Percentiles rank a stretch among this genome's conserved stretches.
Evolutionary conservation across 306 rosid genomes (phyloP).

Genomic region (Coriaria nepalensis): DNA sequence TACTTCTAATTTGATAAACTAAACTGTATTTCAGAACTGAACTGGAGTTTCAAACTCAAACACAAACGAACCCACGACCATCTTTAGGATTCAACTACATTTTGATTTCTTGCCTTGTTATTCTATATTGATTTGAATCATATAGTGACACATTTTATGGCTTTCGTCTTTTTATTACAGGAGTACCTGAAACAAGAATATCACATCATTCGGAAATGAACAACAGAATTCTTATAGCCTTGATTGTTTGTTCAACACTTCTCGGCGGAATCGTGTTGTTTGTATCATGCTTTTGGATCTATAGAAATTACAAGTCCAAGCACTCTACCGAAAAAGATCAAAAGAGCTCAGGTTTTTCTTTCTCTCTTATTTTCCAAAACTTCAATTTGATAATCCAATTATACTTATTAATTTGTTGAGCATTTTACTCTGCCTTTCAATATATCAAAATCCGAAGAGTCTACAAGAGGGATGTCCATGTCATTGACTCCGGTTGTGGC

Average conservation of each 20-base stretch:
- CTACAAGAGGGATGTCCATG: slow-evolving; percentile 34
- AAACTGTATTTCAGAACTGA: too few species aligned
- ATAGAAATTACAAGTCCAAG: slow-evolving; percentile 24
- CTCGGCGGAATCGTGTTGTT: slow-evolving; percentile 50
- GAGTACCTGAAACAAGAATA: slow-evolving; percentile 27
- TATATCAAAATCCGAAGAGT: slow-evolving; percentile 39
- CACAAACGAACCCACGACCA: too few species aligned
- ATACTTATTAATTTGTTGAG: slow-evolving; percentile 7
- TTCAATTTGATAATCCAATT: background rate
- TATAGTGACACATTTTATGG: background rate
- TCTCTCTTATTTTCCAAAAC: background rate
- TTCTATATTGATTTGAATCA: slow-evolving; percentile 1
- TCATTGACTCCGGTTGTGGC: slow-evolving; percentile 29
- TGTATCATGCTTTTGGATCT: slow-evolving; percentile 40
- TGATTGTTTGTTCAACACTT: slow-evolving; percentile 54
- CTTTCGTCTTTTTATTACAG: slow-evolving; percentile 28
- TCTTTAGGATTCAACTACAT: too few species aligned
- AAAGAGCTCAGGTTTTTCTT: slow-evolving; percentile 38
- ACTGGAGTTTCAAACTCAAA: too few species aligned
- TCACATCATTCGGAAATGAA: slow-evolving; percentile 61
- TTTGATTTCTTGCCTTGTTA: background rate
- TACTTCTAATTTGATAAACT: too few species aligned
- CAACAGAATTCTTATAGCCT: slow-evolving; percentile 51
- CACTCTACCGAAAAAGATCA: slow-evolving; percentile 22
- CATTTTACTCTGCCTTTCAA: slow-evolving; percentile 4